Evolutionary conservation across 805 yeast species (phyloP), one percentile per base, ranked within the genome.

Genomic region (Saccharomycopsis fodiens): DNA sequence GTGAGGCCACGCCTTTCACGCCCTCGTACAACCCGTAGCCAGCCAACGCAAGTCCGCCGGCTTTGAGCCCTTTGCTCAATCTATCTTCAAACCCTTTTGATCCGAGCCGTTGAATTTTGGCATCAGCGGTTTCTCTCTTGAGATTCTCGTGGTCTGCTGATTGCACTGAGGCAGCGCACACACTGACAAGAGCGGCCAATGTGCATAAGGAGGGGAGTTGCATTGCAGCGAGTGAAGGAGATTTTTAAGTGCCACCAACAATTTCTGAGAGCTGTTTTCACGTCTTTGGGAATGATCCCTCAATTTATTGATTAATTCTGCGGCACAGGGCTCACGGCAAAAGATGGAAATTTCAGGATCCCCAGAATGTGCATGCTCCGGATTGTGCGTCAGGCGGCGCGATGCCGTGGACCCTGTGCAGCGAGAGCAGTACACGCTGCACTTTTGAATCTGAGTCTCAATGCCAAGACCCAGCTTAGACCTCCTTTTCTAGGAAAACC

Each of bases 1-100:
- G 5, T 5, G 20, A 15, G 15, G 36, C 36, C 8, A 17, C 12
- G 8, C 36, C 36, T 32, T 32, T 32, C 20, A 32, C 36, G 5
- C 20, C 36, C 20, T 32, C 8, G 20, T 32, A 32, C 17, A 32
- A 15, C 17, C 36, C 36, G 7, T 10, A 32, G 7, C 36, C 36
- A 32, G 36, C 36, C 36, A 32, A 32, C 8, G 36, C 36, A 32
- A 32, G 36, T 19, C 20, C 36, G 5, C 36, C 36, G 20, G 12
- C 36, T 15, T 10, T 17, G 10, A 32, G 7, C 5, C 36, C 36
- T 32, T 32, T 32, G 20, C 36, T 19, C 5, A 32, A 6, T 10
- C 8, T 15, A 5, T 5, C 5, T 10, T 32, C 36, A 10, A 19
- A 10, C 5, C 15, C 20, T 10, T 15, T 17, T 6, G 19, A 7